Evolutionary conservation across 768 basidiomycete genomes (phyloP).

Genomic region (Chalciporus piperatus): DNA sequence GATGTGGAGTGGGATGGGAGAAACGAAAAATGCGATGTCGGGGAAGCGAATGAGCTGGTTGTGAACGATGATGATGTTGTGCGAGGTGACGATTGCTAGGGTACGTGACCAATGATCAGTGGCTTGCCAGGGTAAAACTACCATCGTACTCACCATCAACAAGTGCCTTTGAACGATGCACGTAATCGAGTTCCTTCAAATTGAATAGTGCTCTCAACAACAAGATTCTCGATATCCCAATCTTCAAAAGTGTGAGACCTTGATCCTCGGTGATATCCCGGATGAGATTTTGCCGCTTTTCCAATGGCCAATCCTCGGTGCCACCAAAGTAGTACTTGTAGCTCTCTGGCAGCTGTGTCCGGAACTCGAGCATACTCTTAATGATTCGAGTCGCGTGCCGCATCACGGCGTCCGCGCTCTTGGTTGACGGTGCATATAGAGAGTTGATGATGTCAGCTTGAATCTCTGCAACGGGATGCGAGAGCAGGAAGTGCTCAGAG

Average conservation of each 20-base stretch:
- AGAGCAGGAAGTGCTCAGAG: conserved; percentile 78
- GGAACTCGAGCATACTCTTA: conserved; percentile 70
- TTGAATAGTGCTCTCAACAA: conserved; percentile 78
- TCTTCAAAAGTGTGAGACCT: conserved; percentile 78
- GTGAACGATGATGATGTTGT: conserved; percentile 85
- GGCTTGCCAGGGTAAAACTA: background rate
- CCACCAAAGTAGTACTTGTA: conserved; percentile 79
- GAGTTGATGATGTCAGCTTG: conserved; percentile 90
- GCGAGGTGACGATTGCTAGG: conserved; percentile 78
- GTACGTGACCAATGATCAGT: conserved; percentile 1
- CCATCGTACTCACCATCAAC: conserved; percentile 59
- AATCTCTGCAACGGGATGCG: conserved; percentile 74
- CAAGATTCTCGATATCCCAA: conserved; percentile 78
- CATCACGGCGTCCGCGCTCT: conserved; percentile 67
- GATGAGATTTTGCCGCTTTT: conserved; percentile 63
- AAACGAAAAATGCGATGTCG: conserved; percentile 85
- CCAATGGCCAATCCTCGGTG: conserved; percentile 69
- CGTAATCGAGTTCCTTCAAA: conserved; percentile 65
- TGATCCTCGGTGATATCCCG: conserved; percentile 76
- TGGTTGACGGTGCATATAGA: conserved; percentile 73
- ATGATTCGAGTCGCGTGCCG: conserved; percentile 77
- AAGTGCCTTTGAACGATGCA: conserved; percentile 65
- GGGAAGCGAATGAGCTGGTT: conserved; percentile 81
- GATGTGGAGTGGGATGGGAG: conserved; percentile 85
- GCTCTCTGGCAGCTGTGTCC: conserved; percentile 62